Evolutionary conservation across 345 rosid genomes (phyloP), one percentile per base, ranked within the genome.

Genomic region (Corymbia maculata): DNA sequence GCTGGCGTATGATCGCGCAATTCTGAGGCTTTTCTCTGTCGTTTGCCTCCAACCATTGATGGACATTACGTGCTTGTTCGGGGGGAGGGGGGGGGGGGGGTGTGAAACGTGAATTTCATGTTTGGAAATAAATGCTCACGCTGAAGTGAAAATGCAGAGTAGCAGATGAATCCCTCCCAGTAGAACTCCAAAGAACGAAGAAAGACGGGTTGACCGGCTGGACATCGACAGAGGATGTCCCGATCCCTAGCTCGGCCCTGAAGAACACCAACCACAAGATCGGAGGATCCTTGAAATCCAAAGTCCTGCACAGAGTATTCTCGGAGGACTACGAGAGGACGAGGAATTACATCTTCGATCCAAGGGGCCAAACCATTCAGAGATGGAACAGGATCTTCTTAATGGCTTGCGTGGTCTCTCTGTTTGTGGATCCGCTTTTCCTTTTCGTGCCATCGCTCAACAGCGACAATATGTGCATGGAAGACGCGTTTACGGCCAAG

Each of bases 301-400:
- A 44, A 52, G 79, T 86, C 24, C 87, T 79, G 59, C 26, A 21
- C 88, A 52, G 88, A 2, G 90, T 86, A 68, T 88, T 52, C 82
- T 88, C 90, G 9, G 90, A 86, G 90, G 90, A 88, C 88, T 86
- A 85, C 4, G 86, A 86, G 47, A 79, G 70, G 19, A 53, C 3
- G 85, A 84, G 49, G 42, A 86, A 64, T 32, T 17, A 44, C 36
- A 16, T 82, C 28, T 44, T 86, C 4, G 28, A 87, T 50, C 88
- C 90, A 13, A 82, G 49, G 21, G 52, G 90, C 44, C n/a, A n/a
- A 53, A 80, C 53, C 84, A 57, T 12, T n/a, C 16, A 36, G 9
- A 87, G 52, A 26, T 89, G 90, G 90, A 86, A 86, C 90, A 86
- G 85, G 86, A 86, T 89, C 36, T 61, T 86, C 42, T 36, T 86